Evolutionary conservation across 805 yeast species (phyloP).

Genomic region (Kregervanrija fluxuum): DNA sequence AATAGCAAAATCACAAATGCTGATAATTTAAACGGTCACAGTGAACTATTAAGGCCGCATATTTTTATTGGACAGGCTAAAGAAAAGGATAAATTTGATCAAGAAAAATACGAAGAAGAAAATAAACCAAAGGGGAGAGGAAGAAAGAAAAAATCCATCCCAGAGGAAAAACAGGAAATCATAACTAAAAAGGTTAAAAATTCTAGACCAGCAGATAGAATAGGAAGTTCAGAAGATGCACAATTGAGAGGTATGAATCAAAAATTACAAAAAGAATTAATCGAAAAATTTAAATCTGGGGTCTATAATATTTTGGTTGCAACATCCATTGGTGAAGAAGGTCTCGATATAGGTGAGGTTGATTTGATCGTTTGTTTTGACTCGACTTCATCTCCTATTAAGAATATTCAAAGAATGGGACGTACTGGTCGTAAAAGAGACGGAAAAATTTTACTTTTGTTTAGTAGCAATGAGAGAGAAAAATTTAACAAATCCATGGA

Average conservation of each 20-base stretch:
- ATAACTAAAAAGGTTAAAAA: not conserved
- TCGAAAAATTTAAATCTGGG: conserved; percentile 67
- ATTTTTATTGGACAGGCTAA: conserved; percentile 89
- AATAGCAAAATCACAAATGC: conserved; percentile 11
- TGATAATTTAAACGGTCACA: conserved; percentile 19
- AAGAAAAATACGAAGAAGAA: conserved; percentile 33
- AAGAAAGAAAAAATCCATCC: conserved; percentile 25
- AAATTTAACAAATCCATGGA: conserved; percentile 83
- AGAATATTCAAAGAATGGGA: conserved; percentile 94
- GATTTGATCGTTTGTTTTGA: conserved; percentile 91
- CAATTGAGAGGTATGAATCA: conserved; percentile 86
- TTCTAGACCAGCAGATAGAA: conserved; percentile 28
- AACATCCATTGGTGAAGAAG: conserved; percentile 97
- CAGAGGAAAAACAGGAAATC: conserved; percentile 21
- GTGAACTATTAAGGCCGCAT: conserved; percentile 51
- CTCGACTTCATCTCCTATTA: conserved; percentile 87
- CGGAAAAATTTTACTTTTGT: conserved; percentile 70
- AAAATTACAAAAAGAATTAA: conserved; percentile 73
- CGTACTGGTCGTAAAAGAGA: conserved; percentile 94
- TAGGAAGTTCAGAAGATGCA: conserved; percentile 67
- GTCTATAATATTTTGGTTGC: conserved; percentile 78
- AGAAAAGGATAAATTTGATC: conserved; percentile 64
- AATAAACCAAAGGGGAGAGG: conserved; percentile 2
- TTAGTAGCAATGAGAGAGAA: conserved; percentile 67
- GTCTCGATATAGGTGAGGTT: conserved; percentile 96